These are phyloP conservation scores for Hymenoscyphus albidus DNA, from an alignment of 2,329 filamentous ascomycete species.

Conservation along the genomic window DNA sequence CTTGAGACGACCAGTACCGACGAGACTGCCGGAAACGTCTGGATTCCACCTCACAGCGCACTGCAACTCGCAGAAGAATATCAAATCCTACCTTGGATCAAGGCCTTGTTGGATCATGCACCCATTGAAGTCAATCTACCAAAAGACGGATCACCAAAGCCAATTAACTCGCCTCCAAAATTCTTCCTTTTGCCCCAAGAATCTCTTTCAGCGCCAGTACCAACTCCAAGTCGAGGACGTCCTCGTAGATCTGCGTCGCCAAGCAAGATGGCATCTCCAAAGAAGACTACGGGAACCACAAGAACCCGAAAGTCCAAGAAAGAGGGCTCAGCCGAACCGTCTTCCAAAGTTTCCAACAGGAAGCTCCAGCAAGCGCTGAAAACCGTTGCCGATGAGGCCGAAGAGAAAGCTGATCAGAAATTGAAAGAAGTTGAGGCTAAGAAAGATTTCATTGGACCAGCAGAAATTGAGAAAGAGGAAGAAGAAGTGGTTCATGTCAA, in stretches of 20 bases:
- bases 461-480: constrained; percentile 37
- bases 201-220: constrained; percentile 33
- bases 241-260: constrained; percentile 58
- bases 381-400: constrained; percentile 36
- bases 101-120: constrained; percentile 83
- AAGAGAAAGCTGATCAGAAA: not conserved
- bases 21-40: constrained; percentile 94
- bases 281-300: constrained; percentile 28
- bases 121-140: constrained; percentile 56
- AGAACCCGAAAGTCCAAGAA: constrained; percentile 45
- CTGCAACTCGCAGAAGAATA: constrained; percentile 84
- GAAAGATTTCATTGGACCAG: constrained; percentile 18
- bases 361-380: constrained; percentile 46
- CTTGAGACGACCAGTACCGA: constrained; percentile 78
- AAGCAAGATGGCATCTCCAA: constrained; percentile 47
- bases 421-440: constrained; percentile 15
- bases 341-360: constrained; percentile 45
- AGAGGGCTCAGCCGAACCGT: constrained; percentile 41
- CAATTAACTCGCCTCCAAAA: constrained; percentile 76
- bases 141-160: constrained; percentile 56
- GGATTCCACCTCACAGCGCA: constrained; percentile 83
- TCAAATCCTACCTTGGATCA: constrained; percentile 79
- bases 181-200: constrained; percentile 54
- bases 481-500: constrained; percentile 66
- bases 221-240: constrained; percentile 37